phyloP scores from a whole-genome alignment of 345 rosid species.

The Litchi chinensis region DNA sequence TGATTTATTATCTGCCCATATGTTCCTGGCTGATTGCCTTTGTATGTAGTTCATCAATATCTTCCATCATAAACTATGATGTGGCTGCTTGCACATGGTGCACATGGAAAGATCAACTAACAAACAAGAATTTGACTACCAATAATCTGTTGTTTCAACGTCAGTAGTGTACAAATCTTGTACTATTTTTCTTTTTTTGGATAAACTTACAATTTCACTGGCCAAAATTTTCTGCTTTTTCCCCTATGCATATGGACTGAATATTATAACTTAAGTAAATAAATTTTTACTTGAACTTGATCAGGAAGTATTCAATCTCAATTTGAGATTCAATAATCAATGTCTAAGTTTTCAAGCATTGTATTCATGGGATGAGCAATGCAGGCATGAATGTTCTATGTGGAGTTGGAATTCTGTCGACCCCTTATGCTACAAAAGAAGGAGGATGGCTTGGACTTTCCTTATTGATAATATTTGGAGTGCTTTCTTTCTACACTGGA shows the following conservation, averaged over 20 bases:
- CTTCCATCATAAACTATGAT: not conserved
- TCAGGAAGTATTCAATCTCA: not conserved
- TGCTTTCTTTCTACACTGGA: slow-evolving; percentile 89
- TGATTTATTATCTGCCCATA: not conserved
- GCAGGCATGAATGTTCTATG: slow-evolving; percentile 90
- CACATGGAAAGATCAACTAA: slow-evolving; percentile 24
- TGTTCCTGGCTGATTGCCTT: not conserved
- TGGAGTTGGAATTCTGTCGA: slow-evolving; percentile 94
- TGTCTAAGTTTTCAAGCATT: not conserved
- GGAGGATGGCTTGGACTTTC: slow-evolving; percentile 89
- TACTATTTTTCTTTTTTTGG: not conserved
- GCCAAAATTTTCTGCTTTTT: not conserved
- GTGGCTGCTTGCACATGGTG: slow-evolving; percentile 27
- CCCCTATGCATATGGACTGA: not conserved
- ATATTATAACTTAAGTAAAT: not conserved
- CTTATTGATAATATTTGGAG: slow-evolving; percentile 60
- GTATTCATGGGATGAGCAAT: not conserved
- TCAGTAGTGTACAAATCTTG: not conserved
- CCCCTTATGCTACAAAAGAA: slow-evolving; percentile 87
- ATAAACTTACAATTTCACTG: not conserved
- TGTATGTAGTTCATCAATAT: slow-evolving; percentile 10
- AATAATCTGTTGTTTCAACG: not conserved
- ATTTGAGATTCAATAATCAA: not conserved
- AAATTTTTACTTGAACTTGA: not conserved
- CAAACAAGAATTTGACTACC: not conserved